Base-by-base conservation (phyloP, 2,329 filamentous ascomycete genomes). In the Ascochyta lentis region DNA sequence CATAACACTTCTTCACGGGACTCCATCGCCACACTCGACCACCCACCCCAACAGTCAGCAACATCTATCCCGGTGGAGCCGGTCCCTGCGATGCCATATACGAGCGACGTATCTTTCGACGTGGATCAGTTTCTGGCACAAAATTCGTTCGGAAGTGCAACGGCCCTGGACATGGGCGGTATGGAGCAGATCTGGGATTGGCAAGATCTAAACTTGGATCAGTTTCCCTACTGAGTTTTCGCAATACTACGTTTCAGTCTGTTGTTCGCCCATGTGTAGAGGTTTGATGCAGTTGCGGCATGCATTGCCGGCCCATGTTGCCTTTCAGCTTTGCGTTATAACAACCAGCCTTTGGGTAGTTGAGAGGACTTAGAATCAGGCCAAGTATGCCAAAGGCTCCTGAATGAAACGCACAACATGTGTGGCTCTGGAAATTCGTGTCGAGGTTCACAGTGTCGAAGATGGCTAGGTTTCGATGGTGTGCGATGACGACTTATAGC, bases 141-240 rank as follows among this genome's bases (percentile, higher is more conserved):
- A 13, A 67, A 71, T 42, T 66, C 69, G 0, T 67, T 71, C 37
- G 58, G 48, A 0, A 49, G 49, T 19, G 39, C 63, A 3, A 13
- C 56, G 2, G 45, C 50, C 5, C 45, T 69, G 1, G 65, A 74
- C 15, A 65, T 73, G 49, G 68, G 69, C 2, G 69, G 69, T 6
- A 65, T 73, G 63, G 70, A 72, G 52, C 63, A 67, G 13, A 70
- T 72, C 0, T 74, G 70, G 68, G 66, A 68, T 38, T 73, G 69
- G 69, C 67, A 69, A 3, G 55, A 64, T 26, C 31, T 73, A 24
- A 68, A 71, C 43, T 55, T 72, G 3, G 64, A 72, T 27, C 51
- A 54, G 34, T 54, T 54, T 29, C 51, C 51, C 16, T 54, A 34
- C 44, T 54, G 15, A 45, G 19, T 23, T 13, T n/a, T 26, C 29